Conservation (phyloP, 768 basidiomycete species). For the Boletales sp. region DNA sequence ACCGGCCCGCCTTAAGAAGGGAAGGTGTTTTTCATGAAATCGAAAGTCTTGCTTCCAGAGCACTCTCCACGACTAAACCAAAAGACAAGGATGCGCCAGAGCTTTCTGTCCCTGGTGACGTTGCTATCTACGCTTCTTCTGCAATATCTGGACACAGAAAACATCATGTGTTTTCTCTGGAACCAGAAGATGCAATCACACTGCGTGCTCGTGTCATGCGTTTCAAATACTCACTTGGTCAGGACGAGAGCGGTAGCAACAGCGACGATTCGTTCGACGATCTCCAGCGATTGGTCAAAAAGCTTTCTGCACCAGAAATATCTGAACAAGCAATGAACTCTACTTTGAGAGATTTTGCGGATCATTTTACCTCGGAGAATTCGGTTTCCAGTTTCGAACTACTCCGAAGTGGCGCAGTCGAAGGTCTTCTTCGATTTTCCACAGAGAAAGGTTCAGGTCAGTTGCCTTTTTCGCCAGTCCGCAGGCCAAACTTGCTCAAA, state of each 20-base stretch:
- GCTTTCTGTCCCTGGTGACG: conserved; percentile 34
- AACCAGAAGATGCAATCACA: conserved; percentile 89
- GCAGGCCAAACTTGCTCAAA: conserved; percentile 4
- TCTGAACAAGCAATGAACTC: conserved; percentile 62
- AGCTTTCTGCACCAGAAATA: conserved; percentile 51
- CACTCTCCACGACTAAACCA: conserved; percentile 50
- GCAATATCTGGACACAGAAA: conserved; percentile 67
- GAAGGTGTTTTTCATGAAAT: conserved; percentile 98
- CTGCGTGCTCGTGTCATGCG: conserved; percentile 87
- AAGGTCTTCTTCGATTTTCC: conserved; percentile 78
- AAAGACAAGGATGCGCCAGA: conserved; percentile 43
- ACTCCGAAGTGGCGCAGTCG: conserved; percentile 89
- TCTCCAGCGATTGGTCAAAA: conserved; percentile 61
- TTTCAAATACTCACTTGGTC: conserved; percentile 68
- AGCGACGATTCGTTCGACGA: conserved; percentile 61
- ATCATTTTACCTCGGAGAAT: conserved; percentile 70
- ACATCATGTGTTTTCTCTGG: conserved; percentile 61
- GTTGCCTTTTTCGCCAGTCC: not conserved
- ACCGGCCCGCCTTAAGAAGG: conserved; percentile 84
- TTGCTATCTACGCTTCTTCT: conserved; percentile 38
- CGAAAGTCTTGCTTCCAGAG: conserved; percentile 65
- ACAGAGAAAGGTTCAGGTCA: conserved; percentile 53
- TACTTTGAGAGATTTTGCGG: conserved; percentile 71
- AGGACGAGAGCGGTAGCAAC: conserved; percentile 49
- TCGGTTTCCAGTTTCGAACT: conserved; percentile 96